A percentile compares a stretch with the other conserved stretches of the same genome.
phyloP scores from a whole-genome alignment of 345 rosid species.

The Rhodomyrtus tomentosa region DNA sequence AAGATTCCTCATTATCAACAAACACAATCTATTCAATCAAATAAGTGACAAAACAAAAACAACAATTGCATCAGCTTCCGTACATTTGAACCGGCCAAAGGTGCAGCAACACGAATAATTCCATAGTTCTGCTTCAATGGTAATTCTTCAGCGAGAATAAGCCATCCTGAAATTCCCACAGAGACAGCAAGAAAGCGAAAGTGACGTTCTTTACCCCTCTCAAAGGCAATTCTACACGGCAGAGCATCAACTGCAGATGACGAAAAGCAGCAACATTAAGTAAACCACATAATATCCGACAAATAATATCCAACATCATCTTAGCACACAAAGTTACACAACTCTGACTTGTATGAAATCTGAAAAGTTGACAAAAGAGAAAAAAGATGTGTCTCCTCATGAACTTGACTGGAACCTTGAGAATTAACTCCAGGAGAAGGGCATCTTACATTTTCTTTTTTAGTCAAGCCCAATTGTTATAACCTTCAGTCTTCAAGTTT shows the following conservation, averaged over 20 bases:
- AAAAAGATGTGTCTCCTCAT: not conserved
- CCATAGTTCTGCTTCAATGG: constrained; percentile 55
- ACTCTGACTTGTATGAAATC: not conserved
- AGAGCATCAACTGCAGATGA: constrained; percentile 63
- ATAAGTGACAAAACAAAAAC: not conserved
- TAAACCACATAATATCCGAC: not conserved
- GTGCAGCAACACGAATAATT: constrained; percentile 67
- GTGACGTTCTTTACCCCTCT: constrained; percentile 83
- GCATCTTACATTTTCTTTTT: not conserved
- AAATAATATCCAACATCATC: not conserved
- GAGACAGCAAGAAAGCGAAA: constrained; percentile 65
- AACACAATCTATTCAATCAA: not conserved
- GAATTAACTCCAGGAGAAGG: not conserved
- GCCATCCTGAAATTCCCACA: constrained; percentile 71
- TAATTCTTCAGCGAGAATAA: constrained; percentile 68
- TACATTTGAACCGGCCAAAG: constrained; percentile 81
- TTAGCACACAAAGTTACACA: not conserved
- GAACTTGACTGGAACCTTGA: not conserved
- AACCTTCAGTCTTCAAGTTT: not conserved
- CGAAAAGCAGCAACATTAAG: constrained; percentile 10
- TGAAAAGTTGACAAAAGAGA: not conserved
- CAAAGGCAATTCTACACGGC: constrained; percentile 90
- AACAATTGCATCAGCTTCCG: constrained; percentile 4
- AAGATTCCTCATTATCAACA: not conserved
- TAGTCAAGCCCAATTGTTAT: not conserved